phyloP scores from a whole-genome alignment of 129 eudicot species.

The Glebionis coronaria region DNA sequence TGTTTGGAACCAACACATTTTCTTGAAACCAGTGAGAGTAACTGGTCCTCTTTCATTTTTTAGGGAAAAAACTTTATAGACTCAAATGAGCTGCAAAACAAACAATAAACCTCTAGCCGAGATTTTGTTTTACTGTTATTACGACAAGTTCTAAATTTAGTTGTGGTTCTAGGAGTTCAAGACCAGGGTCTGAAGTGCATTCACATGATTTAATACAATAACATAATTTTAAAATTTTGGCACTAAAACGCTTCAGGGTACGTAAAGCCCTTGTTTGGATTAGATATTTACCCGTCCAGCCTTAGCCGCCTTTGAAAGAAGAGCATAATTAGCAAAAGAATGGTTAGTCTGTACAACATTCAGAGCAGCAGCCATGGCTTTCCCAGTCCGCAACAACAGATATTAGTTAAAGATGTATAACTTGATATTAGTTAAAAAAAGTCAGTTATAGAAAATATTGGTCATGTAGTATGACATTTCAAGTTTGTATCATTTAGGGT shows the following conservation, averaged over 20 bases:
- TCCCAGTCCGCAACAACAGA: constrained; percentile 55
- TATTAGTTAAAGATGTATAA: constrained; percentile 3
- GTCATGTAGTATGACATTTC: too few species aligned
- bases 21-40: too few species aligned
- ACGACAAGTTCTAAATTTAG: constrained; percentile 15
- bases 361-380: constrained; percentile 66
- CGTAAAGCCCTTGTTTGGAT: not conserved
- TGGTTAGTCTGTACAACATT: constrained; percentile 82
- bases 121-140: too few species aligned
- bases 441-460: not conserved
- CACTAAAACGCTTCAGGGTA: not conserved
- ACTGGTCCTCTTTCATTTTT: not conserved
- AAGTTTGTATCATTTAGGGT: constrained; percentile 5
- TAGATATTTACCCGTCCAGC: constrained; percentile 54
- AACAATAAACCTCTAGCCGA: not conserved
- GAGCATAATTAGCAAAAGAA: constrained; percentile 76
- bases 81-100: constrained; percentile 1
- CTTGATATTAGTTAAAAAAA: not conserved
- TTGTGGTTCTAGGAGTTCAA: not conserved
- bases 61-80: too few species aligned
- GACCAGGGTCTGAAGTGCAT: too few species aligned
- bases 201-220: not conserved
- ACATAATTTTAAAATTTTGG: not conserved
- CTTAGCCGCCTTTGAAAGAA: constrained; percentile 61
- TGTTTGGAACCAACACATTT: too few species aligned